phyloP scores from a whole-genome alignment of 106 monocot genomes.

The Hemerocallis citrina region DNA sequence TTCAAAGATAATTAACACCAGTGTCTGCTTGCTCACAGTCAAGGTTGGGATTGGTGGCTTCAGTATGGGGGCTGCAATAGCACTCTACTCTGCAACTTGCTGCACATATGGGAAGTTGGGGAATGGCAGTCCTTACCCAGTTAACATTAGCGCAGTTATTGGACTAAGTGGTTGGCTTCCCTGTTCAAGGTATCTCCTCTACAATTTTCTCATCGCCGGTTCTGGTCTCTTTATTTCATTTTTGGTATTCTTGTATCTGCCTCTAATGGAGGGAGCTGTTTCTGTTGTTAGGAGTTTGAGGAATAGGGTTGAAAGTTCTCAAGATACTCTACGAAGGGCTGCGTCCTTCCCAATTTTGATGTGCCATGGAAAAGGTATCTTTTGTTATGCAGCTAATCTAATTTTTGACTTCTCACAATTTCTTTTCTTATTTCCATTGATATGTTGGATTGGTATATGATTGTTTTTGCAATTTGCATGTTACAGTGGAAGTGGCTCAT shows the following conservation, averaged over 20 bases:
- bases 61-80: constrained; percentile 81
- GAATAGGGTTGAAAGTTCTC: constrained; percentile 67
- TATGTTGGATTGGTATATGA: not conserved
- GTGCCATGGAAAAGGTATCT: constrained; percentile 77
- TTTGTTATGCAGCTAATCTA: not conserved
- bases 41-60: constrained; percentile 89
- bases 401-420: not conserved
- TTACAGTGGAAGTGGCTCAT: too few species aligned
- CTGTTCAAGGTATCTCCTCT: constrained; percentile 59
- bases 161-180: constrained; percentile 95
- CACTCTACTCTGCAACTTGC: constrained; percentile 82
- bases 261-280: not conserved
- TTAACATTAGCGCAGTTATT: constrained; percentile 47
- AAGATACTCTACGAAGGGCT: constrained; percentile 53
- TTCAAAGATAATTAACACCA: too few species aligned
- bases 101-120: constrained; percentile 56
- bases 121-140: constrained; percentile 56
- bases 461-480: not conserved
- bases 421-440: too few species aligned
- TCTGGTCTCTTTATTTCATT: not conserved
- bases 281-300: constrained; percentile 50
- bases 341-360: constrained; percentile 64
- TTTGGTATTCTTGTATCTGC: not conserved
- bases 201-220: too few species aligned
- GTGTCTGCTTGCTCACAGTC: too few species aligned